phyloP scores from a whole-genome alignment of 2,329 filamentous ascomycete species.

The Colletotrichum lindemuthianum region DNA sequence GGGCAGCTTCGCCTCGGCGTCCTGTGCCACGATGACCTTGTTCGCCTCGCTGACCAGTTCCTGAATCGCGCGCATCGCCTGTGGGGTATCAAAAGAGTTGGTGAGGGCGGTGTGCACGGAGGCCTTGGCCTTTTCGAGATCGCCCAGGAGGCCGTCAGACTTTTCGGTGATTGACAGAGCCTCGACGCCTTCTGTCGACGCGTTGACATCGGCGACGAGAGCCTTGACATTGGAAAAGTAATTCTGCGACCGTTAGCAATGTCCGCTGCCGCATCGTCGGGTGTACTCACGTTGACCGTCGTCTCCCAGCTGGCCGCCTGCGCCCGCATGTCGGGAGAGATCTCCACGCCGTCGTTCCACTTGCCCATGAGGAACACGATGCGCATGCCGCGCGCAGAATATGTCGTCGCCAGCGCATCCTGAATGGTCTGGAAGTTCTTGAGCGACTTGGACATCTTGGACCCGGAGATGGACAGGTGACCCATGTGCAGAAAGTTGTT shows the following conservation, averaged over 20 bases:
- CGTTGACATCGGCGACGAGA: conserved; percentile 57
- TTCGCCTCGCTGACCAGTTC: conserved; percentile 84
- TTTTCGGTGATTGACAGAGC: conserved; percentile 50
- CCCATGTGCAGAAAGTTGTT: conserved; percentile 98
- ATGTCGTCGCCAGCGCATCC: conserved; percentile 76
- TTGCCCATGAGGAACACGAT: conserved; percentile 88
- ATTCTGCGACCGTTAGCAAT: conserved; percentile 51
- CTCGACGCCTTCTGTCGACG: conserved; percentile 46
- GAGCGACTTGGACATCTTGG: conserved; percentile 94
- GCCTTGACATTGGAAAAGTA: conserved; percentile 69
- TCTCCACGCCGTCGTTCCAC: conserved; percentile 93
- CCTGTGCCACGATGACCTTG: conserved; percentile 50
- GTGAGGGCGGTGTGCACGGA: conserved; percentile 70
- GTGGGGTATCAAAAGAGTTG: conserved; percentile 89
- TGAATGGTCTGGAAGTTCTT: conserved; percentile 97
- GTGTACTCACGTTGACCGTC: conserved; percentile 69
- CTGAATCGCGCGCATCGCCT: conserved; percentile 80
- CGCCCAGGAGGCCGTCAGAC: conserved; percentile 45
- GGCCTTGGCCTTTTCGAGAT: conserved; percentile 63
- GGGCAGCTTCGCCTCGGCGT: conserved; percentile 55
- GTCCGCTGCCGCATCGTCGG: background rate
- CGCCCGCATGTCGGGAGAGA: conserved; percentile 83
- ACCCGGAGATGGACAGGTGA: conserved; percentile 82
- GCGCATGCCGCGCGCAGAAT: conserved; percentile 82
- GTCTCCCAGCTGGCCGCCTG: conserved; percentile 83